Evolutionary conservation across 73 alveolate species (phyloP).

Genomic region (Paramecium primaurelia): DNA sequence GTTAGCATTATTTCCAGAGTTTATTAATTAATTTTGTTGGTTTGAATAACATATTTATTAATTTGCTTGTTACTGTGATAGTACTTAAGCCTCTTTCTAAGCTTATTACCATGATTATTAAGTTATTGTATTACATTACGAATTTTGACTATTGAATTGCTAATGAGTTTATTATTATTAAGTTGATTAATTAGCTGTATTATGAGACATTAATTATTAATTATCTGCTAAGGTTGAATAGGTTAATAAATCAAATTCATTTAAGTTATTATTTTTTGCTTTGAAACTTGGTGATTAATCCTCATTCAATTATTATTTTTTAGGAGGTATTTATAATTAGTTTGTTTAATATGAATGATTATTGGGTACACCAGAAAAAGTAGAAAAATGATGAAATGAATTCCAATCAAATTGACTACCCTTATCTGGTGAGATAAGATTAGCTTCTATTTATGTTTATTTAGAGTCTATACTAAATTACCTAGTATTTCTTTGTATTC

Average conservation of each 20-base stretch:
- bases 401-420: not conserved
- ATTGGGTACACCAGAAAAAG: not conserved
- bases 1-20: not conserved
- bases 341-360: not conserved
- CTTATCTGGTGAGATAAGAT: slow-evolving; percentile 33
- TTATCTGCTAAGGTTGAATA: not conserved
- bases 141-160: not conserved
- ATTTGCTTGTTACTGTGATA: not conserved
- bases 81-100: not conserved
- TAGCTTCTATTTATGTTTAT: not conserved
- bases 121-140: not conserved
- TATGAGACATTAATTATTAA: not conserved
- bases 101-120: not conserved
- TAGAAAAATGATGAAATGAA: not conserved
- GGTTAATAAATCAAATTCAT: not conserved
- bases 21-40: not conserved
- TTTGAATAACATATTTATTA: not conserved
- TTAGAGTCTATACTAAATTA: not conserved
- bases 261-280: not conserved
- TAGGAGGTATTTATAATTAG: not conserved
- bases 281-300: not conserved
- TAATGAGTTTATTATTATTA: not conserved
- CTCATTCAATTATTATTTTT: not conserved
- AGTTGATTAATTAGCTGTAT: not conserved
- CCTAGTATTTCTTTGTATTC: not conserved